Evolutionary conservation across 164 flowering plant species (phyloP), one percentile per base, ranked within the genome.

Genomic region (Vitis rotundifolia): DNA sequence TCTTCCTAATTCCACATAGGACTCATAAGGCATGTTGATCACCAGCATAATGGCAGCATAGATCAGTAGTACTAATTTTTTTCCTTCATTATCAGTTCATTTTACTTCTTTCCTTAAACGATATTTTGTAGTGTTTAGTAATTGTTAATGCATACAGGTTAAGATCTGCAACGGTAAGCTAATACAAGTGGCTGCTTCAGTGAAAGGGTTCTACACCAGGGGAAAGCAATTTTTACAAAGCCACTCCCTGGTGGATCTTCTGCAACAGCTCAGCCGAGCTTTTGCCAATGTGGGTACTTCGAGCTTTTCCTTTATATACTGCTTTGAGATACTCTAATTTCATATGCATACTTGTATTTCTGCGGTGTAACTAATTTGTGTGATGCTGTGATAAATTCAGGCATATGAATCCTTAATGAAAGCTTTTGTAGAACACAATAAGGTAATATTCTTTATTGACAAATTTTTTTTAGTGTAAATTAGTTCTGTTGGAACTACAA

Each of bases 81-180:
- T 50, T 57, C 15, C 15, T 11, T 28, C 14, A 8, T 54, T 12
- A 13, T 49, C 59, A 10, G 61, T 2, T 19, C 10, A 12, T 9
- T 47, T 49, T 51, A 22, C 59, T 31, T 12, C 62, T 14, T 54
- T 7, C 47, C 53, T 26, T 19, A 11, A 10, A 13, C 6, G 3
- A 9, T 13, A 5, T 16, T 9, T 26, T 54, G 49, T 7, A 16
- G 44, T 19, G 16, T 71, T 58, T 63, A 49, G 15, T 56, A n/a
- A 52, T 71, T 29, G 63, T 47, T 31, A 2, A 69, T 68, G 50
- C 26, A 49, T 80, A 81, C 82, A 94, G 99, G 84, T 91, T 66
- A 94, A 91, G 75, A 88, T 94, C 56, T 92, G 97, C 85, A 94
- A 92, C 66, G 99, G 98, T 77, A 94, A 94, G 84, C 67, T 81